These are phyloP conservation scores for Aspergillus floridensis DNA, from an alignment of 2,329 filamentous ascomycete genomes.

Conservation along the genomic window DNA sequence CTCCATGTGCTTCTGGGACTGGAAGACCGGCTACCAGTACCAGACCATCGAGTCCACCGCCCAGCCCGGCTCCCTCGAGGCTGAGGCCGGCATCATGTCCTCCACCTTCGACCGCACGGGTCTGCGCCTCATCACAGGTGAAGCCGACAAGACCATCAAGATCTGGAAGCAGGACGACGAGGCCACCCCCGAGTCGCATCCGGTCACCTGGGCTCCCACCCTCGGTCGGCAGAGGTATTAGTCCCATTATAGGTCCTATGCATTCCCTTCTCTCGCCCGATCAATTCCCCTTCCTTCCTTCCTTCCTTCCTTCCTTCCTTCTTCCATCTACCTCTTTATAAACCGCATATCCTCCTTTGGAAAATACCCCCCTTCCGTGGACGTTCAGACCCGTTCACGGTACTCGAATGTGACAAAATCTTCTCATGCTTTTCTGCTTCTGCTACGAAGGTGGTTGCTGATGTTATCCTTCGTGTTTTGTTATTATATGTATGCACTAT, in stretches of 20 bases:
- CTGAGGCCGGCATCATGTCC: slow-evolving; percentile 92
- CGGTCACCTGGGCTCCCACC: slow-evolving; percentile 86
- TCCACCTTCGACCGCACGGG: slow-evolving; percentile 90
- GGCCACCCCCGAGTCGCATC: slow-evolving; percentile 87
- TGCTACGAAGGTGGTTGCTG: not conserved
- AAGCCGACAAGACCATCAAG: slow-evolving; percentile 98
- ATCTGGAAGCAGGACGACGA: slow-evolving; percentile 93
- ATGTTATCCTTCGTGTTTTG: slow-evolving; percentile 5
- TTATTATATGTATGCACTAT: slow-evolving; percentile 24
- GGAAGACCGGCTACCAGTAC: slow-evolving; percentile 93
- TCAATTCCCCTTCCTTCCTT: not conserved
- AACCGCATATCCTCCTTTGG: not conserved
- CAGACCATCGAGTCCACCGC: slow-evolving; percentile 87
- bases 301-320: slow-evolving; percentile 13
- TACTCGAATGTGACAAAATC: not conserved
- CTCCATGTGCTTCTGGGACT: slow-evolving; percentile 97
- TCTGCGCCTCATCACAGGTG: slow-evolving; percentile 83
- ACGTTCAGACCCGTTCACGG: not conserved
- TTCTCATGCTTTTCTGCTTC: not conserved
- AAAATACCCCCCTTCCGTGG: not conserved
- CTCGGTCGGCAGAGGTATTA: slow-evolving; percentile 74
- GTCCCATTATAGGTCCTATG: slow-evolving; percentile 7
- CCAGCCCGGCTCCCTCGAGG: slow-evolving; percentile 89
- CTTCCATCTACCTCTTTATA: slow-evolving; percentile 6
- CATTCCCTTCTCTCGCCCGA: not conserved